phyloP scores from a whole-genome alignment of 345 rosid genomes.

The Rhizophora mangle region DNA sequence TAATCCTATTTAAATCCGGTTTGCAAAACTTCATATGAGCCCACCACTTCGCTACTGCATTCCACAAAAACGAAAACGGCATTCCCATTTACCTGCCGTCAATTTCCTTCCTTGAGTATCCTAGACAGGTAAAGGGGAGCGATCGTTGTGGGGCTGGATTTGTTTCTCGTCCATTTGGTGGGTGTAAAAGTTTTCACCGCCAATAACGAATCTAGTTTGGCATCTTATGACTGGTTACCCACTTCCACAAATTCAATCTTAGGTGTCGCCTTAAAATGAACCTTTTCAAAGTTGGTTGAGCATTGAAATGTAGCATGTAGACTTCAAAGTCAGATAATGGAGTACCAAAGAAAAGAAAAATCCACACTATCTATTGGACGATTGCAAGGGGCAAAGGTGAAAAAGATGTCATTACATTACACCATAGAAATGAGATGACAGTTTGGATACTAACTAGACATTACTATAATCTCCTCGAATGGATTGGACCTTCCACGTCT shows the following conservation, averaged over 20 bases:
- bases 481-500: constrained; percentile 6
- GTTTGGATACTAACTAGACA: neutral
- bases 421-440: neutral
- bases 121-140: neutral
- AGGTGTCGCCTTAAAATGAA: neutral
- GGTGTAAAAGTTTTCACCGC: neutral
- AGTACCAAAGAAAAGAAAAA: too few relatives aligned
- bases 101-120: neutral
- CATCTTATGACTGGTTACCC: neutral
- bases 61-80: neutral
- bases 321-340: too few relatives aligned
- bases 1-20: too few relatives aligned
- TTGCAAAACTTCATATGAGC: too few relatives aligned
- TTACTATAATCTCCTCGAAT: neutral
- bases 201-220: neutral
- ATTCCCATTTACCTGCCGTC: too few relatives aligned
- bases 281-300: too few relatives aligned
- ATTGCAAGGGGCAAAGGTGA: neutral
- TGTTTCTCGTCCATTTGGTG: neutral
- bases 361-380: neutral
- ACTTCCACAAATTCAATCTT: neutral
- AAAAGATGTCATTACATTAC: neutral
- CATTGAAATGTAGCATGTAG: too few relatives aligned
- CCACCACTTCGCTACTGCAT: neutral
- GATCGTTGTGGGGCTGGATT: neutral